Conservation (phyloP, 306 rosid genomes). For the Lathyrus oleraceus region DNA sequence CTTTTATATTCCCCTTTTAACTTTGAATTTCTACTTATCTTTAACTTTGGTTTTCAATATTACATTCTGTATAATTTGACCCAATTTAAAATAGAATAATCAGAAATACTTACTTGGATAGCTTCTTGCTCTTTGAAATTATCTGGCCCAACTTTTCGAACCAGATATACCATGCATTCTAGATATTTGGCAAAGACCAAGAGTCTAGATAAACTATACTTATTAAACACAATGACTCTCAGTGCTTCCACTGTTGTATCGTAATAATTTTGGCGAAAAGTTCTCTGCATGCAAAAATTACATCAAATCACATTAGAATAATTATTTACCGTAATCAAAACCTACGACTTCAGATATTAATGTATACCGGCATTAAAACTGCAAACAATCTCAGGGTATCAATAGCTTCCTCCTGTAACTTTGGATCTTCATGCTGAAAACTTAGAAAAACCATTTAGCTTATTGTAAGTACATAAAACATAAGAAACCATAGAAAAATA, state of each 20-base stretch:
- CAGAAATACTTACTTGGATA: slow-evolving; percentile 22
- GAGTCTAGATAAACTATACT: neutral
- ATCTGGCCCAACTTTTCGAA: neutral
- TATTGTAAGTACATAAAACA: neutral
- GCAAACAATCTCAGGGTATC: slow-evolving; percentile 27
- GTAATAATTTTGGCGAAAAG: slow-evolving; percentile 6
- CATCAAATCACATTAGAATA: neutral
- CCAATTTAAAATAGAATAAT: slow-evolving; percentile 1
- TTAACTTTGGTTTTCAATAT: neutral
- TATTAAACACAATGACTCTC: neutral
- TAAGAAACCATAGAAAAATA: slow-evolving; percentile 9
- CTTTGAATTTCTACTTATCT: neutral
- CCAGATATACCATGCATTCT: slow-evolving; percentile 27
- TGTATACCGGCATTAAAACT: slow-evolving; percentile 18
- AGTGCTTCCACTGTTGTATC: slow-evolving; percentile 22
- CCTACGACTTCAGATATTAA: slow-evolving; percentile 3
- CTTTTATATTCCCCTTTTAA: neutral
- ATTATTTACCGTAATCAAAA: neutral
- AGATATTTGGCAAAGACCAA: slow-evolving; percentile 16
- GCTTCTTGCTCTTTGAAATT: slow-evolving; percentile 7
- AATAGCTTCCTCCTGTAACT: slow-evolving; percentile 16
- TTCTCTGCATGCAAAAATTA: slow-evolving; percentile 23
- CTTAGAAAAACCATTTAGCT: slow-evolving; percentile 17
- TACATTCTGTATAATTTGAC: neutral
- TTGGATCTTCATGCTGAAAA: slow-evolving; percentile 26